Evolutionary conservation across 176 grass and related monocot species (phyloP).

Genomic region (Oryza australiensis): DNA sequence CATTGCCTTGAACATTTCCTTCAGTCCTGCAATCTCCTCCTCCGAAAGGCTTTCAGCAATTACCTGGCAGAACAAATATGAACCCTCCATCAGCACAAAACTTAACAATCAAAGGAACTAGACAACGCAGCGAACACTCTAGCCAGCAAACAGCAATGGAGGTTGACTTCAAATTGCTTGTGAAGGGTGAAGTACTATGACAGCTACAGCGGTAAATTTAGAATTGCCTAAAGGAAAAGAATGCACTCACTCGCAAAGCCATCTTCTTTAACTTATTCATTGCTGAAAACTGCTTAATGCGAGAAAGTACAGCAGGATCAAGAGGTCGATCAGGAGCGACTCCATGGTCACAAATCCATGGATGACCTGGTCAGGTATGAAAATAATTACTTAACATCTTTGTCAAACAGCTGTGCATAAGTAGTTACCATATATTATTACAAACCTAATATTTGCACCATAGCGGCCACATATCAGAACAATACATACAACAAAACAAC

Average conservation of each 20-base stretch:
- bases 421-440: not conserved
- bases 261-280: slow-evolving; percentile 93
- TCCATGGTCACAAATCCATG: slow-evolving; percentile 72
- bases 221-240: not conserved
- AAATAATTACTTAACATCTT: not conserved
- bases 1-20: slow-evolving; percentile 78
- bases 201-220: not conserved
- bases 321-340: slow-evolving; percentile 74
- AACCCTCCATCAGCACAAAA: slow-evolving; percentile 24
- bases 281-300: slow-evolving; percentile 78
- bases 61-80: slow-evolving; percentile 46
- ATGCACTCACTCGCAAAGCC: slow-evolving; percentile 63
- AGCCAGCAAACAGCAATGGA: not conserved
- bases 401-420: not conserved
- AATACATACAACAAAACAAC: slow-evolving; percentile 7
- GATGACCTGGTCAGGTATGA: slow-evolving; percentile 57
- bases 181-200: slow-evolving; percentile 10
- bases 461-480: not conserved
- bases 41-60: slow-evolving; percentile 85
- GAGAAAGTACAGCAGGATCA: slow-evolving; percentile 75
- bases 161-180: not conserved
- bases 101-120: not conserved
- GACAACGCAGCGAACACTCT: not conserved
- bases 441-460: not conserved
- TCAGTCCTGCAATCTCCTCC: slow-evolving; percentile 76